phyloP scores from a whole-genome alignment of 2,329 filamentous ascomycete genomes.

The Aureobasidium melanogenum region DNA sequence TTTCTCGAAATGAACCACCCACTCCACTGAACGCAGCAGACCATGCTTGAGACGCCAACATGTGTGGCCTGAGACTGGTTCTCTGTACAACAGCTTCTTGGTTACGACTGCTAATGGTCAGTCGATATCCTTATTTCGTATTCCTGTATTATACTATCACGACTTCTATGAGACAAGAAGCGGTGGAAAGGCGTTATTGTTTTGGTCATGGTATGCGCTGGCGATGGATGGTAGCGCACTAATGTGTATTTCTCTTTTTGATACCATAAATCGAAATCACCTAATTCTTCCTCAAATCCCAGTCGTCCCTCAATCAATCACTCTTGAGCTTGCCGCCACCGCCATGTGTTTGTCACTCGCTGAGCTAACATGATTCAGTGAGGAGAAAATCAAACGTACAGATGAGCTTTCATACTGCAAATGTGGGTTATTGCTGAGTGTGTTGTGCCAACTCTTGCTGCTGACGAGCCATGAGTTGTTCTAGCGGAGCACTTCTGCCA shows the following conservation, averaged over 20 bases:
- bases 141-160: slow-evolving; percentile 11
- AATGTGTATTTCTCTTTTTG: slow-evolving; percentile 3
- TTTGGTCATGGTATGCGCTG: slow-evolving; percentile 1
- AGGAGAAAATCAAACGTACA: not conserved
- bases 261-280: not conserved
- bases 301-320: too few relatives aligned
- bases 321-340: too few relatives aligned
- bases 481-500: slow-evolving; percentile 1
- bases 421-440: not conserved
- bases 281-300: not conserved
- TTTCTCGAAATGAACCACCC: slow-evolving; percentile 9
- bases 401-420: not conserved
- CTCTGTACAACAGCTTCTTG: not conserved
- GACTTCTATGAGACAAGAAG: slow-evolving; percentile 7
- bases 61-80: not conserved
- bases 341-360: too few relatives aligned
- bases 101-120: not conserved
- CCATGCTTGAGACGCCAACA: not conserved
- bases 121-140: not conserved
- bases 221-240: not conserved
- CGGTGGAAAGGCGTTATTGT: not conserved
- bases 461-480: not conserved
- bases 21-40: not conserved
- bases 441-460: not conserved
- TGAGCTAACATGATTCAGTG: too few relatives aligned